Evolutionary conservation across 768 basidiomycete species (phyloP), one percentile per base, ranked within the genome.

Genomic region (Scleroderma bovista): DNA sequence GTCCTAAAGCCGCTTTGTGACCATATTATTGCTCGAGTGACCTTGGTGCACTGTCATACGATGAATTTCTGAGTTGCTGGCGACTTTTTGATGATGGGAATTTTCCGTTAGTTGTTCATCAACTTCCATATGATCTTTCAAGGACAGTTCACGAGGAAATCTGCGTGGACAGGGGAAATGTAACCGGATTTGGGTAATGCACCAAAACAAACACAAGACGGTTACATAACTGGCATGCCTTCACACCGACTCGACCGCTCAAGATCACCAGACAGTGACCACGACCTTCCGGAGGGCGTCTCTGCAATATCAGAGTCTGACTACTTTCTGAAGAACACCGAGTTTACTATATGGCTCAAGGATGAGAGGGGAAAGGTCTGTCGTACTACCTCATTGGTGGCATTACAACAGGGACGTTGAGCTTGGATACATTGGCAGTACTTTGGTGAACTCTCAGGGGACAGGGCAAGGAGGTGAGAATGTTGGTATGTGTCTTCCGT

Each of bases 291-390:
- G 23, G 60, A 73, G 22, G 75, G 77, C 36, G 76, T 79, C 24
- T 67, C 74, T n/a, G 71, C 77, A 16, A 88, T 95, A 54, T 81
- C 78, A 0, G 86, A 90, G 58, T 78, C 85, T 0, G 93, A 95
- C 62, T 96, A 94, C 61, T 96, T 93, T 68, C 75, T 86, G 60
- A 93, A 90, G 69, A 88, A 81, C 46, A 79, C 82, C 49, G 93
- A 96, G 62, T 95, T 94, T 62, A 78, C 85, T 55, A 65, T 80
- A 22, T 97, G 93, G 92, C 72, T 96, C 51, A 89, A 86, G 66
- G 85, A 89, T 20, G 76, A 79, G 60, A 78, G 80, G 57, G 72
- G 69, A 45, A 82, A 79, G 71, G 82, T 81, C 50, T 46, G 70
- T 65, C 42, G 2, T 29, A 16, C 26, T 17, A 17, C 41, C 24